Conservation (phyloP, 1,284 basidiomycete genomes). For the Stygiomarasmius scandens region DNA sequence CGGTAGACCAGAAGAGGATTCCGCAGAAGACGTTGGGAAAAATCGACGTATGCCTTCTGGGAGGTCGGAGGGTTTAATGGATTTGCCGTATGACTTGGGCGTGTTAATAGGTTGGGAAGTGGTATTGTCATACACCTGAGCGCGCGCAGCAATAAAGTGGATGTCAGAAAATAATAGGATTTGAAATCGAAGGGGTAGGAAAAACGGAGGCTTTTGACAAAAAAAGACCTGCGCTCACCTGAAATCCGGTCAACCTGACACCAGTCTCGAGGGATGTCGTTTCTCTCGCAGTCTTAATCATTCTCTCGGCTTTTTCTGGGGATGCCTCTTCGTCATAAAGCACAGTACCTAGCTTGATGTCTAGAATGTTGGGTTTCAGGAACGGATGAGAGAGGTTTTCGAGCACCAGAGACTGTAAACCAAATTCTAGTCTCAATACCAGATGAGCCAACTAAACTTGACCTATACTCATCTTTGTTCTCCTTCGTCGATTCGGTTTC, state of each 20-base stretch:
- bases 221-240: conserved; percentile 73
- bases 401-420: conserved; percentile 75
- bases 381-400: conserved; percentile 83
- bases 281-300: conserved; percentile 70
- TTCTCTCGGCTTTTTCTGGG: conserved; percentile 78
- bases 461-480: conserved; percentile 53
- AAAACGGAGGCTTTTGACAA: conserved; percentile 3
- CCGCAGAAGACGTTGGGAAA: conserved; percentile 60
- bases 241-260: conserved; percentile 85
- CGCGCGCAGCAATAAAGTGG: too few species aligned
- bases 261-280: conserved; percentile 82
- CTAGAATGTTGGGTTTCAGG: conserved; percentile 82
- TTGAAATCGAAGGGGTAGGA: too few species aligned
- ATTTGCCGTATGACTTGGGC: conserved; percentile 82
- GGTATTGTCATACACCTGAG: conserved; percentile 75
- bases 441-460: conserved; percentile 10
- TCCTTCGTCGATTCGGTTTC: conserved; percentile 28
- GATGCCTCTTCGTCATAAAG: conserved; percentile 75
- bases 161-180: background rate
- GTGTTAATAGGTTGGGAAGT: conserved; percentile 59
- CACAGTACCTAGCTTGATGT: conserved; percentile 90
- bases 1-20: conserved; percentile 50
- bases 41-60: conserved; percentile 76
- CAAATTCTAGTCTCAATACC: conserved; percentile 2
- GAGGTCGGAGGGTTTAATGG: conserved; percentile 69